A percentile compares a stretch with the other conserved stretches of the same genome.
phyloP scores from a whole-genome alignment of 2,329 filamentous ascomycete species.

The Fusarium redolens region DNA sequence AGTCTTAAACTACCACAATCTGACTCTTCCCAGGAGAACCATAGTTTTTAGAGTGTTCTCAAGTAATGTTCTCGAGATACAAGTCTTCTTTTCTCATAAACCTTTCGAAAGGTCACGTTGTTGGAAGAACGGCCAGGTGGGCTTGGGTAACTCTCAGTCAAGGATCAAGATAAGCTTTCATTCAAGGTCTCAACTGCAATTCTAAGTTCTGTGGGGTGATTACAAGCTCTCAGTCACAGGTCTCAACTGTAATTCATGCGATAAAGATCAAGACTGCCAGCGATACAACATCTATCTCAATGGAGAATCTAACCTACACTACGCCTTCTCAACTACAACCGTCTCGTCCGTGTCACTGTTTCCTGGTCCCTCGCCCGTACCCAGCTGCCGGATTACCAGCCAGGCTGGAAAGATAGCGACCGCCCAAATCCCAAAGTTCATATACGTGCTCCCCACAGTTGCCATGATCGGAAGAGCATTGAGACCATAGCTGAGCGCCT shows the following conservation, averaged over 20 bases:
- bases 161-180: too few species aligned
- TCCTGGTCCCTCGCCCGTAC: not conserved
- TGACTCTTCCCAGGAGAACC: too few species aligned
- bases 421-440: conserved; percentile 76
- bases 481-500: conserved; percentile 75
- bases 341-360: not conserved
- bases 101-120: not conserved
- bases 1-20: too few species aligned
- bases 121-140: not conserved
- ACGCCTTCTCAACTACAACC: not conserved
- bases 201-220: too few species aligned
- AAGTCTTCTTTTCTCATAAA: too few species aligned
- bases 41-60: too few species aligned
- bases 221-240: not conserved
- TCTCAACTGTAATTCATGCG: not conserved
- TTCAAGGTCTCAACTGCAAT: not conserved
- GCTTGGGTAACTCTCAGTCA: not conserved
- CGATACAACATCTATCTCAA: not conserved
- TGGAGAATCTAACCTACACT: not conserved
- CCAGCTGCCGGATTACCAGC: conserved; percentile 58
- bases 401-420: conserved; percentile 70
- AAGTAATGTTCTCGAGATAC: too few species aligned
- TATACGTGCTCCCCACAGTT: conserved; percentile 70
- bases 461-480: conserved; percentile 70
- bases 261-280: too few species aligned